These are phyloP conservation scores for Gypsophila paniculata DNA, from an alignment of 179 eudicot species.

Conservation along the genomic window DNA sequence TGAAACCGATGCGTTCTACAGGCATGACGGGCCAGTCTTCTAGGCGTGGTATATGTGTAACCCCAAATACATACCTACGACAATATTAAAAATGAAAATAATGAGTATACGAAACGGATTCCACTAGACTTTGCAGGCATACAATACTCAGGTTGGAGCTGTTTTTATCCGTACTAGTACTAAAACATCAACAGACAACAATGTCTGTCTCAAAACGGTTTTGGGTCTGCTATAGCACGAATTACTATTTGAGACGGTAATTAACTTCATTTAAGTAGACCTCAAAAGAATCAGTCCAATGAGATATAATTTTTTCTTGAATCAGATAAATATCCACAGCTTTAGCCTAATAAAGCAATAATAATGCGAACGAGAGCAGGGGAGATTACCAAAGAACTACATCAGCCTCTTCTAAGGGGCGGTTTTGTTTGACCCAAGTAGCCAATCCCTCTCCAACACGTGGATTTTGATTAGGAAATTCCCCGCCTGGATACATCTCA, in stretches of 20 bases:
- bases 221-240: not conserved
- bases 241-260: not conserved
- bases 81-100: not conserved
- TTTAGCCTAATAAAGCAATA: not conserved
- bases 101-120: not conserved
- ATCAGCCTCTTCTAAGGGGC: slow-evolving; percentile 84
- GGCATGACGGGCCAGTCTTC: slow-evolving; percentile 63
- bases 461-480: slow-evolving; percentile 98
- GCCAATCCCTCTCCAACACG: slow-evolving; percentile 94
- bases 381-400: slow-evolving; percentile 78
- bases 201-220: not conserved
- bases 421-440: slow-evolving; percentile 85
- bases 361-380: slow-evolving; percentile 5
- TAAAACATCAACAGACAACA: not conserved
- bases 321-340: not conserved
- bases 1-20: slow-evolving; percentile 43
- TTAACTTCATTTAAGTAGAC: not conserved
- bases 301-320: not conserved
- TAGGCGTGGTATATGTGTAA: slow-evolving; percentile 48
- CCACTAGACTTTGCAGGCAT: not conserved
- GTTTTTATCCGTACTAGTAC: not conserved
- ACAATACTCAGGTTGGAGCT: too few relatives aligned
- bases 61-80: slow-evolving; percentile 47
- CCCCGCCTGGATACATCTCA: slow-evolving; percentile 95
- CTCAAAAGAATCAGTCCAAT: not conserved